Conservation (phyloP, 495 filamentous ascomycete genomes). For the Oidiodendron maius region DNA sequence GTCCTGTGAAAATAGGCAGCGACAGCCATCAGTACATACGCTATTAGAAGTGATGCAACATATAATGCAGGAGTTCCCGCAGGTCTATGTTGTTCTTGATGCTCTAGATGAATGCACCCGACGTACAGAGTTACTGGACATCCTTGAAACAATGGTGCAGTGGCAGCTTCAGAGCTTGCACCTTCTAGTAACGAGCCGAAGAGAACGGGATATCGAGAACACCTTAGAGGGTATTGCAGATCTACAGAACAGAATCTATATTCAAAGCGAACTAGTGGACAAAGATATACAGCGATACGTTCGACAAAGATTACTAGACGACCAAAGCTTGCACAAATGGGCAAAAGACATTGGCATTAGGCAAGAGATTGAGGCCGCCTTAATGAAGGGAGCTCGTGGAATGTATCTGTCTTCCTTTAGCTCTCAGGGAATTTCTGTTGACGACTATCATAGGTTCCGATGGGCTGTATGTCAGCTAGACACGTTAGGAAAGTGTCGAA, state of each 20-base stretch:
- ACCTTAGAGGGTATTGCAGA: not conserved
- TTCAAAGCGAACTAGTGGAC: slow-evolving; percentile 10
- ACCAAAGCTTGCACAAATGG: slow-evolving; percentile 12
- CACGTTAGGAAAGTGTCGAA: slow-evolving; percentile 25
- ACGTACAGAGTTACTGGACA: not conserved
- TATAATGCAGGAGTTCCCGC: slow-evolving; percentile 12
- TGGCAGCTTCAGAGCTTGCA: slow-evolving; percentile 2
- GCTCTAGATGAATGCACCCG: slow-evolving; percentile 17
- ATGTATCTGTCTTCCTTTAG: slow-evolving; percentile 9
- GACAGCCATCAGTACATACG: slow-evolving; percentile 6
- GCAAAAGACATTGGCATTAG: not conserved
- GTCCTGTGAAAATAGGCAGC: slow-evolving; percentile 6
- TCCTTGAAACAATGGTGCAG: not conserved
- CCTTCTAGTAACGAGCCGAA: slow-evolving; percentile 12
- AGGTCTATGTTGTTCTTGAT: slow-evolving; percentile 16
- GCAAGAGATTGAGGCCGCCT: slow-evolving; percentile 9
- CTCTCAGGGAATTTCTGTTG: not conserved
- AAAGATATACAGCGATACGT: slow-evolving; percentile 22
- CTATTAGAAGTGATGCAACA: slow-evolving; percentile 10
- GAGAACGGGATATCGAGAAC: slow-evolving; percentile 9
- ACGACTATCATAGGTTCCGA: slow-evolving; percentile 24
- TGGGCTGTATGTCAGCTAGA: slow-evolving; percentile 36
- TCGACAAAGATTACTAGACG: slow-evolving; percentile 8
- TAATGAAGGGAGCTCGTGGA: slow-evolving; percentile 10
- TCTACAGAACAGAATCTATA: slow-evolving; percentile 1